Evolutionary conservation across 2,329 filamentous ascomycete genomes (phyloP).

Genomic region (Didymella keratinophila): DNA sequence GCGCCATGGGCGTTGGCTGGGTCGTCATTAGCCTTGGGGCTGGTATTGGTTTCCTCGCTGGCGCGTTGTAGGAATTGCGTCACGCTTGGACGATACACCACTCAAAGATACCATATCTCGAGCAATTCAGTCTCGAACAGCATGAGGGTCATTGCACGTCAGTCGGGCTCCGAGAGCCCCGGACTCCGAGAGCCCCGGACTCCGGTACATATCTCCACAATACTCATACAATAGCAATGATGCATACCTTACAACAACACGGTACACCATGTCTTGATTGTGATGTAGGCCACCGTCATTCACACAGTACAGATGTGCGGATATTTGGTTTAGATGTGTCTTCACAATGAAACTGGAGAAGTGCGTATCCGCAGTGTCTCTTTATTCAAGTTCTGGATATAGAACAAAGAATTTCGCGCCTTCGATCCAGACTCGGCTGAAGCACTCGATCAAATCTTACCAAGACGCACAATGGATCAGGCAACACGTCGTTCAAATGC

Average conservation of each 20-base stretch:
- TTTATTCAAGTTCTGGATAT: no score
- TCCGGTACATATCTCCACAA: neutral
- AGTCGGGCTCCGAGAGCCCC: neutral
- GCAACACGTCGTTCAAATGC: no score
- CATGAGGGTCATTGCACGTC: neutral
- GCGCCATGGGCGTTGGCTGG: conserved; percentile 20
- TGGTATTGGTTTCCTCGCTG: conserved; percentile 25
- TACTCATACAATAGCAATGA: neutral
- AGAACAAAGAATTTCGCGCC: no score
- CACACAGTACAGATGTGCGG: no score
- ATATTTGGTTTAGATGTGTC: no score
- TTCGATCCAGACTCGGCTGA: no score
- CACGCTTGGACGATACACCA: neutral
- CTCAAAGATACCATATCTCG: neutral
- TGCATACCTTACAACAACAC: neutral
- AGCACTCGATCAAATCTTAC: no score
- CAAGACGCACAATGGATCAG: no score
- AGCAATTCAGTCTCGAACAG: neutral
- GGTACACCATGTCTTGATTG: neutral
- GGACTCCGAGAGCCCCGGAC: neutral
- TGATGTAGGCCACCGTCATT: neutral
- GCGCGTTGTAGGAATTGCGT: conserved; percentile 14
- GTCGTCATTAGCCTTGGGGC: conserved; percentile 29
- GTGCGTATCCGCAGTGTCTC: no score
- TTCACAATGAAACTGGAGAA: no score